A percentile compares a stretch with the other conserved stretches of the same genome.
phyloP scores from a whole-genome alignment of 2,329 filamentous ascomycete genomes.

The Diplodia intermedia region DNA sequence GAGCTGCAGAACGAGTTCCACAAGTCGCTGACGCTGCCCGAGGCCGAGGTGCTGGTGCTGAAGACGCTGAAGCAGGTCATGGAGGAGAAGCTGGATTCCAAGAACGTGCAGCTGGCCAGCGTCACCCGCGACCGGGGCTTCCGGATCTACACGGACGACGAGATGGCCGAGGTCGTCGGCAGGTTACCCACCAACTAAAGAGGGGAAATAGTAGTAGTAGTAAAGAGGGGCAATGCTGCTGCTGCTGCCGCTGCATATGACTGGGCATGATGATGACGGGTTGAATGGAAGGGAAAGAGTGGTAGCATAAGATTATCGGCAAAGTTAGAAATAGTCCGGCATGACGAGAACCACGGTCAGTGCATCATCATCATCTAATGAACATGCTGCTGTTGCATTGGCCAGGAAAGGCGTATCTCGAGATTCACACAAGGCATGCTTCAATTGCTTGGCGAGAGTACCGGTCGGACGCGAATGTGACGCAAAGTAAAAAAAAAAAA shows the following conservation, averaged over 20 bases:
- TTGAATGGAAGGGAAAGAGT: too few relatives aligned
- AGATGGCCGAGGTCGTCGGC: constrained; percentile 93
- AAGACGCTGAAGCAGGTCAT: constrained; percentile 99
- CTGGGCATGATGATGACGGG: too few relatives aligned
- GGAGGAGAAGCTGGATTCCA: constrained; percentile 99
- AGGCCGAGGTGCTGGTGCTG: constrained; percentile 92
- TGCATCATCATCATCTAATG: constrained; percentile 13
- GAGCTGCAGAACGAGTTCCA: constrained; percentile 99
- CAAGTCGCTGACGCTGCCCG: constrained; percentile 90
- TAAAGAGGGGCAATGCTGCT: too few relatives aligned
- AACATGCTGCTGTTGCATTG: constrained; percentile 1
- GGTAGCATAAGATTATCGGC: constrained; percentile 33
- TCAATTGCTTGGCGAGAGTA: too few relatives aligned
- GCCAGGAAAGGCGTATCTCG: background rate
- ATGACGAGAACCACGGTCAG: background rate
- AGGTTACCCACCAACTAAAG: constrained; percentile 65
- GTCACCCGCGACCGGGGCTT: constrained; percentile 98
- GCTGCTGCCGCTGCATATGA: too few relatives aligned
- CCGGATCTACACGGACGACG: constrained; percentile 96
- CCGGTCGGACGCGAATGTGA: too few relatives aligned
- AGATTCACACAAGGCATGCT: background rate
- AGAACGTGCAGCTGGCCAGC: constrained; percentile 97
- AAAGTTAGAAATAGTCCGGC: constrained; percentile 21
- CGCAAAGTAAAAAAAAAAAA: too few relatives aligned
- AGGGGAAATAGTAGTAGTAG: too few relatives aligned